Percentiles rank a stretch among this genome's conserved stretches.
phyloP scores from a whole-genome alignment of 2,329 filamentous ascomycete species.

The Grosmannia penicillata region DNA sequence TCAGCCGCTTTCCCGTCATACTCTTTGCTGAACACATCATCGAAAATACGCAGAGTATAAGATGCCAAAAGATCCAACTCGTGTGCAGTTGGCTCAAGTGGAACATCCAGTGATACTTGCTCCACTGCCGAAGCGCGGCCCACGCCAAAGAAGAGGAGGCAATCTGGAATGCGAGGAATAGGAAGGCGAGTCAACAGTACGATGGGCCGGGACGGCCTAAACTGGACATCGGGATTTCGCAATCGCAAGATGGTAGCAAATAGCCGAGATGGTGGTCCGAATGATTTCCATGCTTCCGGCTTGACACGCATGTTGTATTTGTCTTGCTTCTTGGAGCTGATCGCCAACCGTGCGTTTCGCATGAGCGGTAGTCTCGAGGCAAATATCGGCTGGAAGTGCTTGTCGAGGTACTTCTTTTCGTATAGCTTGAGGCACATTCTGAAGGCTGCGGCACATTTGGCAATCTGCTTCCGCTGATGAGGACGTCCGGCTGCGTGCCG shows the following conservation, averaged over 20 bases:
- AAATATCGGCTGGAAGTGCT: constrained; percentile 59
- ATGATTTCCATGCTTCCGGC: constrained; percentile 53
- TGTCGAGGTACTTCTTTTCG: constrained; percentile 52
- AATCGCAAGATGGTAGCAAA: constrained; percentile 50
- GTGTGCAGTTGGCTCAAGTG: constrained; percentile 27
- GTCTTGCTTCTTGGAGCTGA: constrained; percentile 62
- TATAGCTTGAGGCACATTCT: constrained; percentile 61
- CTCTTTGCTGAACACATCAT: constrained; percentile 78
- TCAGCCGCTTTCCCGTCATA: constrained; percentile 50
- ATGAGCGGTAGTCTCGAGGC: constrained; percentile 59
- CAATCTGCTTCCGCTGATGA: constrained; percentile 55
- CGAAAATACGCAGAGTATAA: constrained; percentile 65
- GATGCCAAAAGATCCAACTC: constrained; percentile 39
- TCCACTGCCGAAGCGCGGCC: constrained; percentile 43
- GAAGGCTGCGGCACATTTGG: constrained; percentile 83
- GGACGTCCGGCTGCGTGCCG: constrained; percentile 47
- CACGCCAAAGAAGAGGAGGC: constrained; percentile 58
- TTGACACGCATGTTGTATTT: constrained; percentile 69
- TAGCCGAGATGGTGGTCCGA: constrained; percentile 34
- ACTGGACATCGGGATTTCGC: constrained; percentile 36
- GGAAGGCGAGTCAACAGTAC: constrained; percentile 53
- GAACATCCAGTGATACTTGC: constrained; percentile 25
- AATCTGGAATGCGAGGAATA: constrained; percentile 50
- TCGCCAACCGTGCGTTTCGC: constrained; percentile 73
- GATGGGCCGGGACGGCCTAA: constrained; percentile 46